phyloP scores from a whole-genome alignment of 305 asterid genomes.

The Solanum hybrid region DNA sequence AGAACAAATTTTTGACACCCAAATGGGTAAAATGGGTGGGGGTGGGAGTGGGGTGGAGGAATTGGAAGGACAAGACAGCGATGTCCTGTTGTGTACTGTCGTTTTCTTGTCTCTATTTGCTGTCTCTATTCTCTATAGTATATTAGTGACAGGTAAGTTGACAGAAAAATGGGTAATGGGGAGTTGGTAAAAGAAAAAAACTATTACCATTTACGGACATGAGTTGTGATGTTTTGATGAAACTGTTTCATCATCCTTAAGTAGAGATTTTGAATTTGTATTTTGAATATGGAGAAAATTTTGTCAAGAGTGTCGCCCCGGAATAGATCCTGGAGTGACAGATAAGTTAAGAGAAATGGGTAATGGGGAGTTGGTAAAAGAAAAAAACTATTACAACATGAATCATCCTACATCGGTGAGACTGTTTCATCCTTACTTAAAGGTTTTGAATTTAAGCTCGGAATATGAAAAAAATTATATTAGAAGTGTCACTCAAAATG shows the following conservation, averaged over 20 bases:
- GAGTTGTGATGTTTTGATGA: no score
- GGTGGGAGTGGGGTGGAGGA: not conserved
- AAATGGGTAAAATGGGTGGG: not conserved
- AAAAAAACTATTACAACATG: no score
- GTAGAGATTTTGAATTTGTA: rapidly evolving
- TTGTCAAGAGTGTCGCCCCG: rapidly evolving
- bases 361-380: not conserved
- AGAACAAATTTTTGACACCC: not conserved
- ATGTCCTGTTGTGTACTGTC: conserved; percentile 55
- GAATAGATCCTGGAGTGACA: no score
- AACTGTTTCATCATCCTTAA: no score
- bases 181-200: not conserved
- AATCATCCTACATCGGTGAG: rapidly evolving
- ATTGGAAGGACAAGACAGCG: conserved; percentile 48
- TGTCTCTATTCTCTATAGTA: conserved; percentile 13
- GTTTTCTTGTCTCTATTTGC: conserved; percentile 32
- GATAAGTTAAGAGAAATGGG: not conserved
- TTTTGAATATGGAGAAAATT: no score
- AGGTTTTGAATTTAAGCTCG: no score
- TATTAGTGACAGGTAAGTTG: not conserved
- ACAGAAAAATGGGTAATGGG: not conserved
- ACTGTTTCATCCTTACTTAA: no score
- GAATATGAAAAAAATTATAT: no score
- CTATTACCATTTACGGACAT: no score
- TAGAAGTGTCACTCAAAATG: no score